Conservation (phyloP, 2,329 filamentous ascomycete genomes). For the Fusarium heterosporum region DNA sequence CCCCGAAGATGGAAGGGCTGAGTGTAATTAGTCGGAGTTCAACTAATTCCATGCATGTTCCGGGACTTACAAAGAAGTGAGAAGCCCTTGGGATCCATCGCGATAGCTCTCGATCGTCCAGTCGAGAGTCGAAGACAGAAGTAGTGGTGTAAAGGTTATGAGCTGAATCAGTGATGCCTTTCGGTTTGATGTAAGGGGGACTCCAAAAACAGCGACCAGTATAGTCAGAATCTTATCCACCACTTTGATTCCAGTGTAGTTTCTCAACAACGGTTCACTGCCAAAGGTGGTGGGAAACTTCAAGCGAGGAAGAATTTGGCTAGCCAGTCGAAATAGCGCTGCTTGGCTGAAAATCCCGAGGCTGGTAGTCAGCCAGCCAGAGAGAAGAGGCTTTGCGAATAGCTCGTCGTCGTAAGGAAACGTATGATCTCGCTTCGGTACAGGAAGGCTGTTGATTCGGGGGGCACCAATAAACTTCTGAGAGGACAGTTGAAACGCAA, state of each 20-base stretch:
- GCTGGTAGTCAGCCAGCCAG: neutral
- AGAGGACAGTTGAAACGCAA: rapidly evolving
- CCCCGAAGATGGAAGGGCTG: neutral
- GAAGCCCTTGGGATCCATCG: neutral
- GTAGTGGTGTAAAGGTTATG: neutral
- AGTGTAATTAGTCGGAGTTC: rapidly evolving
- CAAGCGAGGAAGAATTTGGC: rapidly evolving
- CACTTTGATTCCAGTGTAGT: neutral
- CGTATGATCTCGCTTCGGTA: neutral
- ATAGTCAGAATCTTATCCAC: neutral
- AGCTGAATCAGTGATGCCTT: neutral
- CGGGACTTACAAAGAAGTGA: neutral
- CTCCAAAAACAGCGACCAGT: neutral
- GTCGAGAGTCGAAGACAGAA: neutral
- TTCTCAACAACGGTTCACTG: rapidly evolving
- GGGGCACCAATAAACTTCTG: neutral
- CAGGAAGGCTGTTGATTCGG: neutral
- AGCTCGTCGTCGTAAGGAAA: neutral
- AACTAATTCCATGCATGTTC: rapidly evolving
- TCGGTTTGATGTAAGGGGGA: neutral
- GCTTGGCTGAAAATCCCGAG: neutral
- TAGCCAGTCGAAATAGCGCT: neutral
- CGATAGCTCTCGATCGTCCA: constrained; percentile 21
- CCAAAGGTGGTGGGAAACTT: neutral
- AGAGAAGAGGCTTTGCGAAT: neutral